Conservation (phyloP, 106 monocot genomes). For the Chionographis japonica region DNA sequence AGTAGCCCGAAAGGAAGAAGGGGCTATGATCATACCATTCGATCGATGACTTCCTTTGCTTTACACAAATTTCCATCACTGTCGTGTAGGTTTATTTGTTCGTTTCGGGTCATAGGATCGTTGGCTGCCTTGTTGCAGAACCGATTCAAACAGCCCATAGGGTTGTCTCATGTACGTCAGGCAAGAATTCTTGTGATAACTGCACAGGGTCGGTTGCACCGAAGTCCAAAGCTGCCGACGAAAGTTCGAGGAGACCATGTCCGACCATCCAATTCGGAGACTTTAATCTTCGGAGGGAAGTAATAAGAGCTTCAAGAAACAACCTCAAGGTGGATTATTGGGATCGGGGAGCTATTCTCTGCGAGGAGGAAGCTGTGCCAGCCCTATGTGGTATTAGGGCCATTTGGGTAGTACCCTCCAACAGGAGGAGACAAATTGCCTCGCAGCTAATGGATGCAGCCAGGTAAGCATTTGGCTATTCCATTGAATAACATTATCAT, state of each 20-base stretch:
- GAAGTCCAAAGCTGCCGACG: not conserved
- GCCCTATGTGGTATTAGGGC: conserved; percentile 62
- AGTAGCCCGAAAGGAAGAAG: not conserved
- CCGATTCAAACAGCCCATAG: conserved; percentile 71
- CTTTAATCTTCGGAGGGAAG: conserved; percentile 59
- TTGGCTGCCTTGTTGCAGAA: conserved; percentile 81
- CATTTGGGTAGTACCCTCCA: conserved; percentile 65
- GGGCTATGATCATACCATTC: too few relatives aligned
- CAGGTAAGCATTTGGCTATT: conserved; percentile 28
- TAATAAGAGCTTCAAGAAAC: conserved; percentile 18
- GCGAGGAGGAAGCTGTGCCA: conserved; percentile 54
- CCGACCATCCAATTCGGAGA: conserved; percentile 54
- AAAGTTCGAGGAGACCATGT: not conserved
- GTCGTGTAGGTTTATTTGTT: conserved; percentile 60
- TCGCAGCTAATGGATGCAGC: conserved; percentile 61
- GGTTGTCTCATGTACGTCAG: conserved; percentile 27
- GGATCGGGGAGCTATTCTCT: conserved; percentile 61
- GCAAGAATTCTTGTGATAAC: not conserved
- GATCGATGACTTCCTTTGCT: not conserved
- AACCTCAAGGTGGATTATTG: conserved; percentile 4
- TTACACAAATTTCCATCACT: not conserved
- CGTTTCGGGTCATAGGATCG: conserved; percentile 56
- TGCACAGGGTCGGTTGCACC: not conserved
- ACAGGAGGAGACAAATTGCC: conserved; percentile 39
- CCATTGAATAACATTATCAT: too few relatives aligned